Evolutionary conservation across 805 yeast genomes (phyloP), one percentile per base, ranked within the genome.

Genomic region (Yarrowia phangngaensis): DNA sequence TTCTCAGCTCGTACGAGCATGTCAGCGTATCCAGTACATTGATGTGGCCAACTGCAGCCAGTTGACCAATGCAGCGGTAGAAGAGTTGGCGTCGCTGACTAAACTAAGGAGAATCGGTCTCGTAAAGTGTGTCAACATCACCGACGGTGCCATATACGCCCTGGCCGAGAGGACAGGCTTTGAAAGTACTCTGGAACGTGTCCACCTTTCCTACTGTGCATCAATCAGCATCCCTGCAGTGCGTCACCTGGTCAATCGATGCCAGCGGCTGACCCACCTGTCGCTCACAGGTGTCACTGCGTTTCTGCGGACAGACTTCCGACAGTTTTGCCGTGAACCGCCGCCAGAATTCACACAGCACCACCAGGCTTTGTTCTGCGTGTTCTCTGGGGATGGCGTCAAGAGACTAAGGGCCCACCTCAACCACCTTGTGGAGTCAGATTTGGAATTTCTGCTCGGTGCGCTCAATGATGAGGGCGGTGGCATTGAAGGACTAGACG

Each of bases 31-130:
- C 51, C 94, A 86, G 59, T 90, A 89, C 64, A 86, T 90, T 55
- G 98, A 90, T 66, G 76, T 92, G 52, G 97, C 97, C 12, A 89
- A 97, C 65, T 90, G 98, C 63, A 72, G 82, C 1, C 94, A 86
- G 63, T 72, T 90, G 49, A 88, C 97, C 2, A 86, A 92, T 67
- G 75, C 78, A 58, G 79, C 95, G 1, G 75, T 92, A 31, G 73
- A 76, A 31, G 94, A 82, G 58, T 69, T 90, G 54, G 77, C 95
- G 3, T 76, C 76, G 36, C 70, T 90, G 55, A 86, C 94, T 6
- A 79, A 82, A 59, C 71, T 90, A 57, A 77, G 92, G 58, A 76
- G 98, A 65, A 88, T 90, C 35, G 98, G 98, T 0, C 70, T 90
- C 41, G 98, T 92, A 17, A 90, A 89, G 63, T 90, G 98, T 65